Conservation (phyloP, 1,139 yeast genomes). For the Eremothecium coryli region DNA sequence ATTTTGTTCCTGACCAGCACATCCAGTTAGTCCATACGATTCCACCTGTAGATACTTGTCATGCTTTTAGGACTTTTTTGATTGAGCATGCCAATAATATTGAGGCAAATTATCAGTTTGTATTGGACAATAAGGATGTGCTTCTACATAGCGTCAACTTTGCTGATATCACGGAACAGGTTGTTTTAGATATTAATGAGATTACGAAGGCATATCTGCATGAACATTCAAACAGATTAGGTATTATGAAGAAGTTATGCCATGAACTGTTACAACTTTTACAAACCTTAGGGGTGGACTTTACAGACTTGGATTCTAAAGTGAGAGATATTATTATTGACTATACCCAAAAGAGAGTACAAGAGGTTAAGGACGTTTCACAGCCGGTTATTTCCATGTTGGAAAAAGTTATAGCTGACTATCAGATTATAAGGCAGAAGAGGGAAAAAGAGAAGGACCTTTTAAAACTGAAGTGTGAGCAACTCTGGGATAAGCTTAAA, state of each 20-base stretch:
- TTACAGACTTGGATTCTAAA: constrained; percentile 4
- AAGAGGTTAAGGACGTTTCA: constrained; percentile 1
- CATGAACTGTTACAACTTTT: constrained; percentile 9
- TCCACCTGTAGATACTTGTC: constrained; percentile 10
- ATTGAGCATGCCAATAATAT: constrained; percentile 9
- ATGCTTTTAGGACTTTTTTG: constrained; percentile 4
- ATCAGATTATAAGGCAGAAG: constrained; percentile 12
- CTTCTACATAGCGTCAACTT: constrained; percentile 20
- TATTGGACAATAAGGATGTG: constrained; percentile 19
- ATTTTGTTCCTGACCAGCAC: constrained; percentile 8
- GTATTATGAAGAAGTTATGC: constrained; percentile 8
- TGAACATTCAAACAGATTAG: constrained; percentile 13
- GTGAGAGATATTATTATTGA: not conserved
- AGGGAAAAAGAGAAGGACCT: constrained; percentile 20
- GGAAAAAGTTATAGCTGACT: constrained; percentile 5
- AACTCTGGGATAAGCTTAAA: constrained; percentile 45
- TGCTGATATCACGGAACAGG: constrained; percentile 22
- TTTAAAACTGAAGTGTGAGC: constrained; percentile 32
- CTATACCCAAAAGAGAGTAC: constrained; percentile 3
- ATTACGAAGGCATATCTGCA: constrained; percentile 13
- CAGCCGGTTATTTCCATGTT: constrained; percentile 2
- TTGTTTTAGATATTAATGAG: constrained; percentile 12
- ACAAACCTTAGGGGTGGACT: constrained; percentile 5
- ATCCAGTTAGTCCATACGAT: constrained; percentile 5
- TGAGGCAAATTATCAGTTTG: constrained; percentile 17